phyloP scores from a whole-genome alignment of 106 monocot genomes.

The Iris macrosiphon region DNA sequence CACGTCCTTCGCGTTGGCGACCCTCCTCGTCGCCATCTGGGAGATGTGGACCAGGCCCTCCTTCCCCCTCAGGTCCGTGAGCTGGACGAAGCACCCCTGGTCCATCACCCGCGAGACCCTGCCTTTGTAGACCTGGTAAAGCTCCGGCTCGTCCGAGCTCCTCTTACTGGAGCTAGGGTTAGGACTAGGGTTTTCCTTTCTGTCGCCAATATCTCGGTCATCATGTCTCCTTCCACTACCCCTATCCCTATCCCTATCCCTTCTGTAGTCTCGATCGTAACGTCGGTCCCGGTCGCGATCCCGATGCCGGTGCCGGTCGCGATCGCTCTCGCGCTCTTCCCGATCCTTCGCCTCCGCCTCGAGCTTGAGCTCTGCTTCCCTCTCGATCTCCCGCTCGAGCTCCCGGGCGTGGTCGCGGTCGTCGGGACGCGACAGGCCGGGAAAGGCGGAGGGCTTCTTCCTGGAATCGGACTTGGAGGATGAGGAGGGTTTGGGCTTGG shows the following conservation, averaged over 20 bases:
- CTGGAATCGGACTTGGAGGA: not conserved
- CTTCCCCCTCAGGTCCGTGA: slow-evolving; percentile 50
- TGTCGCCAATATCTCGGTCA: slow-evolving; percentile 10
- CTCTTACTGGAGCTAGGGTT: slow-evolving; percentile 1
- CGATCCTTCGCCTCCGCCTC: not conserved
- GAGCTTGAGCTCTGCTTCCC: slow-evolving; percentile 35
- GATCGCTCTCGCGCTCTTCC: slow-evolving; percentile 13
- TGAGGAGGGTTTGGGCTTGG: slow-evolving; percentile 1
- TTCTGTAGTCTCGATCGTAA: slow-evolving; percentile 12
- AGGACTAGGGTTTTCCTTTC: not conserved
- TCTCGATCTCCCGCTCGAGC: slow-evolving; percentile 64
- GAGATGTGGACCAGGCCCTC: slow-evolving; percentile 91
- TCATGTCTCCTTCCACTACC: slow-evolving; percentile 20
- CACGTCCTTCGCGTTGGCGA: slow-evolving; percentile 60
- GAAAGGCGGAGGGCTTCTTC: slow-evolving; percentile 17
- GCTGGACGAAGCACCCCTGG: slow-evolving; percentile 83
- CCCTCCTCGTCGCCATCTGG: slow-evolving; percentile 62
- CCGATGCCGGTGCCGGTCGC: not conserved
- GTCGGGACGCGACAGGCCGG: slow-evolving; percentile 42
- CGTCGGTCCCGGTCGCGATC: slow-evolving; percentile 7
- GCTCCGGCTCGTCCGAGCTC: slow-evolving; percentile 50
- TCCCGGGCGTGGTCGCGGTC: slow-evolving; percentile 32
- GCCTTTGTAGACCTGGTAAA: slow-evolving; percentile 70
- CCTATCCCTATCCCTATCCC: slow-evolving; percentile 16
- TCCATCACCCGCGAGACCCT: slow-evolving; percentile 89